Base-by-base conservation (phyloP, 371 early-diverging fungal species). In the Mortierella sp. region DNA sequence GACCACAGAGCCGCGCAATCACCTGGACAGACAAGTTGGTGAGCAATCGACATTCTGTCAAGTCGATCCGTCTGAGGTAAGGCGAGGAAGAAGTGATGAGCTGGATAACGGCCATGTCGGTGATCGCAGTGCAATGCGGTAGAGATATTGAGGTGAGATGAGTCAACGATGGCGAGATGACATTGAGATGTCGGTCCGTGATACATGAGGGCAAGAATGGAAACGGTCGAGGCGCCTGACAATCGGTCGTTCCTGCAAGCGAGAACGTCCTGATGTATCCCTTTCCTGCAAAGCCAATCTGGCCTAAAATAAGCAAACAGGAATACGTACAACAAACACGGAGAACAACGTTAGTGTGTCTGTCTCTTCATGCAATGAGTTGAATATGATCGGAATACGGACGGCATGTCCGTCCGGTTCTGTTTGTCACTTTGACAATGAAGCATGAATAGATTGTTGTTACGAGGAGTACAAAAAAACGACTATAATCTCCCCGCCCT, bases 151-250 rank as follows among this genome's bases (percentile, higher is more conserved):
- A 82, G 7, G 82, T 85, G 57, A 85, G 77, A 28, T 79, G 86
- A 9, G 77, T 72, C 60, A 85, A 38, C 3, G 74, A 72, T 10
- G 55, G 38, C 0, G 86, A 79, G 28, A 85, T 73, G 28, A 80
- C 63, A 28, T 72, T 70, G 34, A 85, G 31, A 28, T 77, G 86
- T 11, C 75, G 68, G 50, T 85, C 86, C 28, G 75, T 81, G 72
- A 85, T 79, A 54, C 86, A 85, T 4, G 82, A 85, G 5, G 86
- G 82, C 10, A 85, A 72, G 38, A 80, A 80, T 1, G 86, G 86
- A 48, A 82, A 85, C 3, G 86, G 82, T 26, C 82, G 73, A 11
- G 86, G 86, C 16, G 75, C 73, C 38, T 79, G 77, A 45, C 86
- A 85, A 47, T 82, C 78, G 21, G 65, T 75, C 7, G 77, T 60